phyloP scores from a whole-genome alignment of 306 rosid genomes.

The Casuarina glauca region DNA sequence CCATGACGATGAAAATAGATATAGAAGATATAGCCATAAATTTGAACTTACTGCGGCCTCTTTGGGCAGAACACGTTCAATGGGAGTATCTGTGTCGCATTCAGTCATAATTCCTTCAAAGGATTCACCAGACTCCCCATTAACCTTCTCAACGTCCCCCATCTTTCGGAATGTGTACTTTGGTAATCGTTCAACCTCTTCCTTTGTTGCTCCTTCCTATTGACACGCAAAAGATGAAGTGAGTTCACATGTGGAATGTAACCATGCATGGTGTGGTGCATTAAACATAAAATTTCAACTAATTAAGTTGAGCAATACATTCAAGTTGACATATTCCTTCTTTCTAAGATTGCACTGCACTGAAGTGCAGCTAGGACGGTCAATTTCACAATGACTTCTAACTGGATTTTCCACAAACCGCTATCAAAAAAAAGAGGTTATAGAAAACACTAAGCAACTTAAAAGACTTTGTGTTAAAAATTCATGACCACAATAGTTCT shows the following conservation, averaged over 20 bases:
- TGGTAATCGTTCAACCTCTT: slow-evolving; percentile 75
- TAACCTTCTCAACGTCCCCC: slow-evolving; percentile 45
- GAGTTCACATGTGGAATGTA: slow-evolving; percentile 13
- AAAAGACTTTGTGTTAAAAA: not conserved
- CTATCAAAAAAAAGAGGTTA: not conserved
- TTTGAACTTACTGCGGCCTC: slow-evolving; percentile 77
- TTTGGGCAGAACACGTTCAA: slow-evolving; percentile 47
- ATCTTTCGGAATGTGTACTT: slow-evolving; percentile 56
- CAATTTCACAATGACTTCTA: not conserved
- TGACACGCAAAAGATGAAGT: slow-evolving; percentile 30
- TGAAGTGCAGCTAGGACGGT: not conserved
- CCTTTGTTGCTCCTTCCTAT: slow-evolving; percentile 92
- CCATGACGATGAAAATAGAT: slow-evolving; percentile 4
- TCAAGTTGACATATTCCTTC: slow-evolving; percentile 1
- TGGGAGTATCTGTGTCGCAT: slow-evolving; percentile 43
- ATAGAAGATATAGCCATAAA: slow-evolving; percentile 8
- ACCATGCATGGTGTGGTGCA: not conserved
- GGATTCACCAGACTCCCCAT: slow-evolving; percentile 53
- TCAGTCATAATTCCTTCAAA: slow-evolving; percentile 62
- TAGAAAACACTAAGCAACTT: not conserved
- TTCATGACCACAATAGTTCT: not conserved
- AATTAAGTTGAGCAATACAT: not conserved
- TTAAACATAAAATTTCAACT: not conserved
- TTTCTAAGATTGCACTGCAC: not conserved
- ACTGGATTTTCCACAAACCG: not conserved